phyloP scores from a whole-genome alignment of 2,329 filamentous ascomycete genomes.

The Alternaria metachromatica region DNA sequence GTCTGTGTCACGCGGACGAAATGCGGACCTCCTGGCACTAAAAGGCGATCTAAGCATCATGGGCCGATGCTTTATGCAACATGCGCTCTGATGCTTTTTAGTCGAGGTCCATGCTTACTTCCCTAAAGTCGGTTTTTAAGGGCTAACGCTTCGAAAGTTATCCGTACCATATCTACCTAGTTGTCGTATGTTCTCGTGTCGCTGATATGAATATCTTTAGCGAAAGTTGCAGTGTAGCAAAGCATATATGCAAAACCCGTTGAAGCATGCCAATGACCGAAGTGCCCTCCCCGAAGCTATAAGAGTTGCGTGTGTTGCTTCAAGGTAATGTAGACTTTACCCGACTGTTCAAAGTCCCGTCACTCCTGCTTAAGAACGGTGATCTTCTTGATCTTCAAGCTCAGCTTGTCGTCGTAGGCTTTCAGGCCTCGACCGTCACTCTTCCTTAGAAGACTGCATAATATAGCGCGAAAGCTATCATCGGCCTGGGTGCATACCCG shows the following conservation, averaged over 20 bases:
- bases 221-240: no score
- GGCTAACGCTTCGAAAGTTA: neutral
- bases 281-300: neutral
- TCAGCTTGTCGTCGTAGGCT: neutral
- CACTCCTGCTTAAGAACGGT: neutral
- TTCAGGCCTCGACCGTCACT: neutral
- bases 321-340: neutral
- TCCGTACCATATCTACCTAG: neutral
- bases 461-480: neutral
- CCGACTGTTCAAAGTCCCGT: neutral
- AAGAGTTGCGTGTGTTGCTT: neutral
- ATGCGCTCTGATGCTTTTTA: neutral
- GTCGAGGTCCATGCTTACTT: neutral
- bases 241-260: no score
- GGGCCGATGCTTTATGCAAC: neutral
- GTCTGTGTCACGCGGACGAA: neutral
- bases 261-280: neutral
- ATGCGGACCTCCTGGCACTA: neutral
- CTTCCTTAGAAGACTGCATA: neutral
- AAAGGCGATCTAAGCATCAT: neutral
- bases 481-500: neutral
- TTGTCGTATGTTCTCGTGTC: no score
- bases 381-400: neutral
- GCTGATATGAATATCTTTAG: no score
- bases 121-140: neutral